phyloP scores from a whole-genome alignment of 1,139 yeast species.

The Casaregolazyma suthepensis region DNA sequence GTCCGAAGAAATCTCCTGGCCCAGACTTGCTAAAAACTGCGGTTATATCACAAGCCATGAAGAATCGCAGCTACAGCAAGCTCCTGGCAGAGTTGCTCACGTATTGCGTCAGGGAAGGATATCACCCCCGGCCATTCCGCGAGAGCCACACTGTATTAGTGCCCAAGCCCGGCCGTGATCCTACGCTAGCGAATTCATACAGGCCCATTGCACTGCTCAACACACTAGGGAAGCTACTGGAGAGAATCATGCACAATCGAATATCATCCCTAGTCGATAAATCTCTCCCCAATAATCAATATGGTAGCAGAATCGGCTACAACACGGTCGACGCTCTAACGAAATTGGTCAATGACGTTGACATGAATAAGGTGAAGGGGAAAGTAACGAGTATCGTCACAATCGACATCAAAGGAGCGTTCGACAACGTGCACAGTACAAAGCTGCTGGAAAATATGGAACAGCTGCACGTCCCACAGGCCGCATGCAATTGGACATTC shows the following conservation, averaged over 20 bases:
- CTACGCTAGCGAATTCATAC: not conserved
- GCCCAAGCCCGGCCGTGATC: not conserved
- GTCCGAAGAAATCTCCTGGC: not conserved
- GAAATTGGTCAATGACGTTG: not conserved
- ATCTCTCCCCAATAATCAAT: not conserved
- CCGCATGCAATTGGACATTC: conserved; percentile 10
- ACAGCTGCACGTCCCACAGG: conserved; percentile 8
- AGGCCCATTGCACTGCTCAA: not conserved
- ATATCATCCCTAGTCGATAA: not conserved
- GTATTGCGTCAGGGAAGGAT: not conserved
- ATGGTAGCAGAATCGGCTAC: not conserved
- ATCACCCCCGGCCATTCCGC: not conserved
- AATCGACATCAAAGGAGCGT: conserved; percentile 18
- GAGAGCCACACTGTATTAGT: not conserved
- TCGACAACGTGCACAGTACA: conserved; percentile 15
- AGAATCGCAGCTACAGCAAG: not conserved
- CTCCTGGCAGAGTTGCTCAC: not conserved
- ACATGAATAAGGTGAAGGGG: not conserved
- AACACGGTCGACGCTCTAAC: not conserved
- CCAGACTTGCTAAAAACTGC: not conserved
- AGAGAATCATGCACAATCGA: not conserved
- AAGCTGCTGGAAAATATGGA: conserved; percentile 9
- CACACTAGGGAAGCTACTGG: not conserved
- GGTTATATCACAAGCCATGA: not conserved
- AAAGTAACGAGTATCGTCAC: conserved; percentile 4